Base-by-base conservation (phyloP, 1,139 yeast genomes). In the Candida tropicalis region DNA sequence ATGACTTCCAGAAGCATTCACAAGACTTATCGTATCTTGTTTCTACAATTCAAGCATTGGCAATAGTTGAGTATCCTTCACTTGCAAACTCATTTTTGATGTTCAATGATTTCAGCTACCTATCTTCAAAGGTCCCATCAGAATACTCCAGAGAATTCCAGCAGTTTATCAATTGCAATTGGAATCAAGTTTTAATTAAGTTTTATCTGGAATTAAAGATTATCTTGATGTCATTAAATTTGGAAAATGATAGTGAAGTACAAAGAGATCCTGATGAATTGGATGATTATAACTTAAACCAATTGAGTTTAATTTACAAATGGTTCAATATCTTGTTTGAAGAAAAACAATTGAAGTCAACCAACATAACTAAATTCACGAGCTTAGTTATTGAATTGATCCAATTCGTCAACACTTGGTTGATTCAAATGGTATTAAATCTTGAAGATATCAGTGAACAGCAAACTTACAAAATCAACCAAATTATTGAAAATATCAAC, bases 401-500 rank as follows among this genome's bases (percentile, higher is more conserved):
- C 26, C 67, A 68, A 20, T 64, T 63, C 45, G 55, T 63, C 32
- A 65, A 65, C 48, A 59, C 55, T 39, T 63, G 69, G 60, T 43
- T 68, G 10, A 55, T 64, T 8, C 57, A 62, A 22, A 48, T 62
- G 11, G 59, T 72, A 4, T 41, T 68, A 11, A 47, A 56, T 5
- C 50, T 62, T 26, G 51, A 53, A 7, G 77, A 70, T 42, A 70
- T 73, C 26, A 63, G 73, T 5, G 77, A 72, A 49, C 53, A 51
- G 18, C 75, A 63, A 42, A 65, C 73, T 3, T 57, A 54, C 7
- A 65, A 60, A 44, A 56, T 70, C 16, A 58, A 67, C 2, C 54
- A 57, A 6, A 54, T 70, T 15, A 62, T 69, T 27, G 58, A 54
- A 12, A 46, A 53, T 18, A 43, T 60, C 20, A 54, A 51, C 34